These are phyloP conservation scores for Wickerhamomyces chambardii DNA, from an alignment of 805 yeast species.

Conservation along the genomic window DNA sequence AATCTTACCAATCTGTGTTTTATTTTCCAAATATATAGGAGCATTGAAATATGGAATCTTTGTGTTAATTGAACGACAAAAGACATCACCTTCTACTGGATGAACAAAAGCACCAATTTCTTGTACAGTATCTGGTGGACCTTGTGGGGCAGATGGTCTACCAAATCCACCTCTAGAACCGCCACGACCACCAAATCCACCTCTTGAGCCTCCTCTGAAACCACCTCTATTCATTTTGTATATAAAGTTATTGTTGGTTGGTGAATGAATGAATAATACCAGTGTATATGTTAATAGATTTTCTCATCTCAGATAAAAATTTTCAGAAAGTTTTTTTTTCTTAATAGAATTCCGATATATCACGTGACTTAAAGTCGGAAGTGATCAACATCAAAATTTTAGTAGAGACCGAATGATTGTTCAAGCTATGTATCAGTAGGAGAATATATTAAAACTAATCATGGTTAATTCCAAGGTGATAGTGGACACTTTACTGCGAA, in stretches of 20 bases:
- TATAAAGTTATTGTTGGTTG: neutral
- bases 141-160: conserved; percentile 70
- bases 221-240: conserved; percentile 43
- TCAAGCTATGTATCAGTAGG: no score
- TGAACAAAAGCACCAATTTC: conserved; percentile 94
- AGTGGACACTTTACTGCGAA: no score
- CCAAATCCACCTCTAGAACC: conserved; percentile 52
- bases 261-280: no score
- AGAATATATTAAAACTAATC: no score
- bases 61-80: conserved; percentile 89
- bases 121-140: conserved; percentile 92
- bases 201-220: no score
- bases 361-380: conserved; percentile 3
- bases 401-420: no score
- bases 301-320: neutral
- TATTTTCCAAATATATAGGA: conserved; percentile 93
- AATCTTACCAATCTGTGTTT: conserved; percentile 92
- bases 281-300: no score
- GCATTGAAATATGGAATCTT: conserved; percentile 98
- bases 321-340: conserved; percentile 2
- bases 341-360: neutral
- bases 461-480: no score
- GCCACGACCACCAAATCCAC: conserved; percentile 50
- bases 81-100: conserved; percentile 94
- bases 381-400: no score